A percentile compares a stretch with the other conserved stretches of the same genome.
Evolutionary conservation across 208 protist species (phyloP).

Genomic region (Crithidia bombi): DNA sequence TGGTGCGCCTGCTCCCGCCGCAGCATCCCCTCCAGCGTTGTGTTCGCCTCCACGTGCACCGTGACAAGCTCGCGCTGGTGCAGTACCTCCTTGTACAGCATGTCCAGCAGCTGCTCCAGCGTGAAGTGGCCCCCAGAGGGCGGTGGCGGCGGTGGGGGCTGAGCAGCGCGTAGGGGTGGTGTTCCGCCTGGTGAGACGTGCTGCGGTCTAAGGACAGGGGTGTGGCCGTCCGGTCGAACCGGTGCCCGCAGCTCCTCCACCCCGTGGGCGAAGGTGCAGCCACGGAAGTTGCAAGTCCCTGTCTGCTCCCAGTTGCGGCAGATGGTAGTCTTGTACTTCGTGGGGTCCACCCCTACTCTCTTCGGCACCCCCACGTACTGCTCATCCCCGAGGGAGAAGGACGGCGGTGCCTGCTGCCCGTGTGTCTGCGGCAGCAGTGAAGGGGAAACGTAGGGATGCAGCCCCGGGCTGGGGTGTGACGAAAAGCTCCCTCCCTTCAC

Average conservation of each 20-base stretch:
- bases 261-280: constrained; percentile 87
- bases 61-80: constrained; percentile 60
- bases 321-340: constrained; percentile 88
- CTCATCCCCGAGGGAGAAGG: constrained; percentile 57
- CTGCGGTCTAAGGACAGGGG: constrained; percentile 42
- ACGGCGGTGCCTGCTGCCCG: constrained; percentile 49
- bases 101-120: constrained; percentile 73
- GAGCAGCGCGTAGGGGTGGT: constrained; percentile 38
- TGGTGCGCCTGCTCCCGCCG: constrained; percentile 60
- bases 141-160: constrained; percentile 24
- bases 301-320: constrained; percentile 84
- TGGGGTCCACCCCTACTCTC: constrained; percentile 66
- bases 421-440: constrained; percentile 42
- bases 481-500: constrained; percentile 60
- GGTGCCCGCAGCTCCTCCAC: constrained; percentile 78
- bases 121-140: constrained; percentile 24
- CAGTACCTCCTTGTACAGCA: constrained; percentile 66
- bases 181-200: constrained; percentile 41
- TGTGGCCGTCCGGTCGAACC: constrained; percentile 43
- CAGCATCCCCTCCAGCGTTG: constrained; percentile 65
- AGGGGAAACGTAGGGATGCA: constrained; percentile 52
- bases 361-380: constrained; percentile 43
- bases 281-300: constrained; percentile 67
- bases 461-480: constrained; percentile 49
- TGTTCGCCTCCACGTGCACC: constrained; percentile 76